Evolutionary conservation across 495 filamentous ascomycete species (phyloP).

Genomic region (Penicillium angulare): DNA sequence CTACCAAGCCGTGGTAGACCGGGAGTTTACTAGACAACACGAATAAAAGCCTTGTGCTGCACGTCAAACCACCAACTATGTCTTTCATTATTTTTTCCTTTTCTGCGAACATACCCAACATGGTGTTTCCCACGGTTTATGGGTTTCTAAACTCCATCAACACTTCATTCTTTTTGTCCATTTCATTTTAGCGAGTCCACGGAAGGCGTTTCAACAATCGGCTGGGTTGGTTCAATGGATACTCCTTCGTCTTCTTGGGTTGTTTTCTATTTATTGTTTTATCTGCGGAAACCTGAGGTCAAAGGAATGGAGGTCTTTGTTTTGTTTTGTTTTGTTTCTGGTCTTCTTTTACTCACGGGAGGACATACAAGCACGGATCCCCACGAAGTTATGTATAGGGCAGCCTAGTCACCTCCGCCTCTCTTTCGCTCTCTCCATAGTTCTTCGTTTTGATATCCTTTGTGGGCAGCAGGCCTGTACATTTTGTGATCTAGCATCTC

Average conservation of each 20-base stretch:
- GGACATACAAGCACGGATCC: too few species aligned
- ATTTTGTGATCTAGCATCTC: conserved; percentile 20
- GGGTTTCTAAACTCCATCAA: conserved; percentile 4
- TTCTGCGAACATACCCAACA: conserved; percentile 17
- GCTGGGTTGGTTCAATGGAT: conserved; percentile 5
- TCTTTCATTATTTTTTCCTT: conserved; percentile 3
- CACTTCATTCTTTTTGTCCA: neutral
- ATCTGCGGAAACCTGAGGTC: conserved; percentile 3
- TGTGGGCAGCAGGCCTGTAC: conserved; percentile 19
- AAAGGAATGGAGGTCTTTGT: conserved; percentile 4
- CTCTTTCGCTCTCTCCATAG: conserved; percentile 6
- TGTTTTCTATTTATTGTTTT: neutral
- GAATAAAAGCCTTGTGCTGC: neutral
- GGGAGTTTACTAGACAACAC: conserved; percentile 10
- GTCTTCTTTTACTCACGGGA: too few species aligned
- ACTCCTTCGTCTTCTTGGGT: conserved; percentile 7
- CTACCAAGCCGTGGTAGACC: conserved; percentile 26
- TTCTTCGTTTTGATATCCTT: conserved; percentile 10
- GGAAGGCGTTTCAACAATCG: conserved; percentile 25
- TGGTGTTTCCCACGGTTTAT: neutral
- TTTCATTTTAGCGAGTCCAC: conserved; percentile 27
- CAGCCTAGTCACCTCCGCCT: neutral
- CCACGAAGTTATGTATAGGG: conserved; percentile 18
- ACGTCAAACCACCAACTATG: neutral
- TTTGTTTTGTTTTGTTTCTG: neutral